Conservation (phyloP, 1,284 basidiomycete species). For the Fomitopsis schrenkii region DNA sequence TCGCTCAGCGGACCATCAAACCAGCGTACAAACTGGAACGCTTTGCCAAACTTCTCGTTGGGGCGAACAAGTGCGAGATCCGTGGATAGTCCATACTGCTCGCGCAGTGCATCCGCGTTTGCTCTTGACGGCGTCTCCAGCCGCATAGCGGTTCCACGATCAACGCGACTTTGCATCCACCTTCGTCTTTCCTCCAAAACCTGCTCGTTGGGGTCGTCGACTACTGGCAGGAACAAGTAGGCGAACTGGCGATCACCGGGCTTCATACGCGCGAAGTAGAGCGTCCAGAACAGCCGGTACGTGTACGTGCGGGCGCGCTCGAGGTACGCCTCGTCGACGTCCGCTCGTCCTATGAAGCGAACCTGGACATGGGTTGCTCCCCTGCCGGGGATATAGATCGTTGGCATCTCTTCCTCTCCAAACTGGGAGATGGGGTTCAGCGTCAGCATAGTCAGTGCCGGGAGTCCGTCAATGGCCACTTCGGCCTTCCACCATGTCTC, state of each 20-base stretch:
- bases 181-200: slow-evolving; percentile 46
- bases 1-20: slow-evolving; percentile 35
- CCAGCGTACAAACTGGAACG: slow-evolving; percentile 55
- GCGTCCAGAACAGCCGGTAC: slow-evolving; percentile 51
- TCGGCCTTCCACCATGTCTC: slow-evolving; percentile 50
- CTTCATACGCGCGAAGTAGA: slow-evolving; percentile 45
- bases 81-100: slow-evolving; percentile 39
- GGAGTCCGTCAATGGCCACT: slow-evolving; percentile 45
- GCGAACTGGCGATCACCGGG: slow-evolving; percentile 52
- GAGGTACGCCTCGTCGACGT: slow-evolving; percentile 28
- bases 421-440: slow-evolving; percentile 36
- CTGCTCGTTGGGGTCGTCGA: slow-evolving; percentile 24
- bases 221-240: slow-evolving; percentile 52
- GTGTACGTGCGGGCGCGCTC: slow-evolving; percentile 47
- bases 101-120: slow-evolving; percentile 40
- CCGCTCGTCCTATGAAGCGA: slow-evolving; percentile 21
- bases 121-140: slow-evolving; percentile 15
- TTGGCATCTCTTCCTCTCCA: slow-evolving; percentile 37
- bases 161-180: slow-evolving; percentile 31
- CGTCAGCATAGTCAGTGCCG: slow-evolving; percentile 50
- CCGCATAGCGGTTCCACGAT: not conserved
- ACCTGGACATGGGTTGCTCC: slow-evolving; percentile 33
- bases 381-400: slow-evolving; percentile 42
- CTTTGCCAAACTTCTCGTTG: slow-evolving; percentile 39
- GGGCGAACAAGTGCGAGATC: slow-evolving; percentile 51